Evolutionary conservation across 1,284 basidiomycete genomes (phyloP), one percentile per base, ranked within the genome.

Genomic region (Naganishia sp.): DNA sequence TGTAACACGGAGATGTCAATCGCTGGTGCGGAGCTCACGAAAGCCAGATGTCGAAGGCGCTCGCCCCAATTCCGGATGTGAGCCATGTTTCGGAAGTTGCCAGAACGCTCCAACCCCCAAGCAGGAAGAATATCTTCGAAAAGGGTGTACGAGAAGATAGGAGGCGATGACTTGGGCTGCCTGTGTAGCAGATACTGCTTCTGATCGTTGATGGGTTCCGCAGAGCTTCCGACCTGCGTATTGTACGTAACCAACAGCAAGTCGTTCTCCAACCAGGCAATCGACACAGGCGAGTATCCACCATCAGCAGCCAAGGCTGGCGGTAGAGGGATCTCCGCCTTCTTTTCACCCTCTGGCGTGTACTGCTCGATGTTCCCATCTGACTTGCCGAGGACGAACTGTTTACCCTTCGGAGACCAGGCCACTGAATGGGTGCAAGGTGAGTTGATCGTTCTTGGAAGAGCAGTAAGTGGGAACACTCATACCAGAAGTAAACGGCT

Each of bases 331-430:
- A 84, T 75, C 23, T 76, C 71, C 6, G 80, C 79, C 72, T 85
- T 84, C 18, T 74, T 71, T 15, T 76, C 74, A 3, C 83, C 84
- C 39, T 83, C 81, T 3, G 83, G 83, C 1, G 82, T 81, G 69
- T 81, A 80, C 69, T 85, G 84, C 4, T 77, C 73, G 31, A 85
- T 71, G 47, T 73, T 74, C 28, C 83, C 83, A 3, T 74, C 67
- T 1, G 72, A 69, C 2, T 77, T 76, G 15, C 84, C 84, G 5
- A 82, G 72, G 2, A 81, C 82, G n/a, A 85, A 73, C 71, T 84
- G 84, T 74, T 84, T 85, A 50, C 84, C 84, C 70, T 82, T 83
- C 28, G 80, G 81, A 2, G 82, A 84, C 84, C 84, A 85, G 70
- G 80, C 80, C 2, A 79, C 79, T 66, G 35, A 11, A 53, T 23